Conservation (phyloP, 495 filamentous ascomycete genomes). For the Neurospora intermedia region DNA sequence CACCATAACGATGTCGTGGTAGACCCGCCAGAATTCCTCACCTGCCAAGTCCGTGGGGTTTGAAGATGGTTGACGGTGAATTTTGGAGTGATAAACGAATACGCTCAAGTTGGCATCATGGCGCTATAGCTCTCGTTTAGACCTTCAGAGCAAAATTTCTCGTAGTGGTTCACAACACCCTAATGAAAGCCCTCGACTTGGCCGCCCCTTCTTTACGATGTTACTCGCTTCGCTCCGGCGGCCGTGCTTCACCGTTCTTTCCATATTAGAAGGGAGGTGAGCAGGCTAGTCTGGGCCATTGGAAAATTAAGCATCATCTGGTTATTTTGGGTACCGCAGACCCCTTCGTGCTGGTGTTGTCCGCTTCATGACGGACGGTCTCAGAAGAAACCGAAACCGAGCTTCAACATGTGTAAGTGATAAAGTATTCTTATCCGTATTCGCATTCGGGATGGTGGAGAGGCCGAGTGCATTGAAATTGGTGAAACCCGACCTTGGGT, state of each 20-base stretch:
- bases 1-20: not conserved
- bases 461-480: not conserved
- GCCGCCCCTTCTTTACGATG: not conserved
- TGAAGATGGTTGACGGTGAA: not conserved
- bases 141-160: not conserved
- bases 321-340: not conserved
- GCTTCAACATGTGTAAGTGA: not conserved
- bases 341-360: not conserved
- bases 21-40: not conserved
- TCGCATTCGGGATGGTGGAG: not conserved
- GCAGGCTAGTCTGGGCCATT: not conserved
- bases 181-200: not conserved
- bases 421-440: not conserved
- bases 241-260: not conserved
- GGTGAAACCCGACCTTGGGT: not conserved
- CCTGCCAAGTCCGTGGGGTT: not conserved
- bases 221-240: not conserved
- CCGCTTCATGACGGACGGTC: not conserved
- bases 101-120: not conserved
- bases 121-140: not conserved
- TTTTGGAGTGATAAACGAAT: not conserved
- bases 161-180: not conserved
- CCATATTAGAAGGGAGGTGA: not conserved
- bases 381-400: not conserved
- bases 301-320: not conserved